Conservation (phyloP, 441 rosid species). For the Mallotus repandus region DNA sequence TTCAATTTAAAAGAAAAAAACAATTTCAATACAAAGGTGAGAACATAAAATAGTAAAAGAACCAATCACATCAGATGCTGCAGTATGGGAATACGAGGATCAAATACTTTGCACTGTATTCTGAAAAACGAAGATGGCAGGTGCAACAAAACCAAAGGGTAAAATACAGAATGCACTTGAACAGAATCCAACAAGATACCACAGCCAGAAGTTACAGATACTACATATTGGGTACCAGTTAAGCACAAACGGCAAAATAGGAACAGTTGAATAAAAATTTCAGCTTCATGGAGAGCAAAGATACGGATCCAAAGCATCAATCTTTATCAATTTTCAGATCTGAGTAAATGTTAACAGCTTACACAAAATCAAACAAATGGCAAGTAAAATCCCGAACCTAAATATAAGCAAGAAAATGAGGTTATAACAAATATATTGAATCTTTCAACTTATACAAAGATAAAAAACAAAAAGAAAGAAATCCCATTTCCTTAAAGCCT, state of each 20-base stretch:
- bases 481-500: background rate
- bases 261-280: background rate
- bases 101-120: background rate
- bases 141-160: background rate
- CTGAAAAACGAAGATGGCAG: background rate
- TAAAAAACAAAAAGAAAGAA: background rate
- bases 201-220: background rate
- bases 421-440: background rate
- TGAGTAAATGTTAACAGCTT: background rate
- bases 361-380: background rate
- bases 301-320: background rate
- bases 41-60: background rate
- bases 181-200: background rate
- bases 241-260: background rate
- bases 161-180: too few relatives aligned
- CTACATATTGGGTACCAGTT: background rate
- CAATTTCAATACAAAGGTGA: background rate
- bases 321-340: slow-evolving; percentile 18
- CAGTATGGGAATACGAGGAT: background rate
- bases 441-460: background rate
- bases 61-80: too few relatives aligned
- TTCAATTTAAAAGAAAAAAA: background rate
- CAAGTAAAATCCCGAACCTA: background rate
- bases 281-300: background rate
- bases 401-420: background rate